Conservation (phyloP, 768 basidiomycete species). For the Naganishia vishniacii region DNA sequence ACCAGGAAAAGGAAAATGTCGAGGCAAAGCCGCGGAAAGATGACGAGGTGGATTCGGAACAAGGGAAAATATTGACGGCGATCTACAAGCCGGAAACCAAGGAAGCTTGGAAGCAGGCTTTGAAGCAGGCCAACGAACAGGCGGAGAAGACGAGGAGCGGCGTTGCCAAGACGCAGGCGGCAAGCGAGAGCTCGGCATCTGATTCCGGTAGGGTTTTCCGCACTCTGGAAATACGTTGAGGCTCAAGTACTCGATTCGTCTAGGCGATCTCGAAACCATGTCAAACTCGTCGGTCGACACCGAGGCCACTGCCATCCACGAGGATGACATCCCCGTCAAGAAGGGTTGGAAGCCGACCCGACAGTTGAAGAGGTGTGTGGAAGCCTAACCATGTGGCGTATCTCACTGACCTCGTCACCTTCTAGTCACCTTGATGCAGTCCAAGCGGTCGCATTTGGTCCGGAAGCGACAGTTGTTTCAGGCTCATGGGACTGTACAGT, state of each 20-base stretch:
- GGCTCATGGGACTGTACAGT: slow-evolving; percentile 93
- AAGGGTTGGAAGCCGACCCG: slow-evolving; percentile 77
- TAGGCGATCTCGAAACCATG: slow-evolving; percentile 4
- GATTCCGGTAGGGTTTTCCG: background rate
- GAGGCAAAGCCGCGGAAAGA: background rate
- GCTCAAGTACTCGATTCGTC: background rate
- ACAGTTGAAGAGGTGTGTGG: slow-evolving; percentile 75
- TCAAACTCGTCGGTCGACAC: slow-evolving; percentile 6
- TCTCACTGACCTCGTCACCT: too few species aligned
- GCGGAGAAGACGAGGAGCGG: slow-evolving; percentile 37
- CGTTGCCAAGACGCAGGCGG: background rate
- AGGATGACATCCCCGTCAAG: slow-evolving; percentile 7
- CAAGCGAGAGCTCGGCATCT: background rate
- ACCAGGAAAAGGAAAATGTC: background rate
- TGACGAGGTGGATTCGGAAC: slow-evolving; percentile 11
- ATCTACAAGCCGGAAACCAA: slow-evolving; percentile 83
- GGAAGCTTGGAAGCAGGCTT: slow-evolving; percentile 72
- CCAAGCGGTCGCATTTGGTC: slow-evolving; percentile 82
- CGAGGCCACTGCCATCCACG: slow-evolving; percentile 12
- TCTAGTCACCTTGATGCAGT: slow-evolving; percentile 86
- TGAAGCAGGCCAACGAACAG: slow-evolving; percentile 47
- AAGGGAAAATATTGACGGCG: slow-evolving; percentile 50
- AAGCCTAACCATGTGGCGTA: background rate
- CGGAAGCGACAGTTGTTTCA: slow-evolving; percentile 75
- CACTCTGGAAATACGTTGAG: background rate